Percentiles rank a stretch among this genome's conserved stretches.
phyloP scores from a whole-genome alignment of 371 early-diverging fungal species.

The Zychaea mexicana region DNA sequence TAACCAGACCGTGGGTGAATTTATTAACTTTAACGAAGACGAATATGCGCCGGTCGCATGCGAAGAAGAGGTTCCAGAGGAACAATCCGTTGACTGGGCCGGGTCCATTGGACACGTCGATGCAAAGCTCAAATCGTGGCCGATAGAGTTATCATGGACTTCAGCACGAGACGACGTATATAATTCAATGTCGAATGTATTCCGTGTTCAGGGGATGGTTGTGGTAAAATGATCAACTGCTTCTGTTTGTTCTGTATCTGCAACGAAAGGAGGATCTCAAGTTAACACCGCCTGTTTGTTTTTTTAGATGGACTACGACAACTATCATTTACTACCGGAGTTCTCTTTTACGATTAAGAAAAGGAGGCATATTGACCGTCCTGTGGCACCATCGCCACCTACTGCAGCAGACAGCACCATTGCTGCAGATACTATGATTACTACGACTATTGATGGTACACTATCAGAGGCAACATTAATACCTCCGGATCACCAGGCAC shows the following conservation, averaged over 20 bases:
- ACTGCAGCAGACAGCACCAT: not conserved
- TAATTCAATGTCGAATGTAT: conserved; percentile 9
- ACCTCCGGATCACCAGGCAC: not conserved
- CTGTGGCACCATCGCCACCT: conserved; percentile 1
- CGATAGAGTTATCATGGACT: conserved; percentile 37
- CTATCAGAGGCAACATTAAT: conserved; percentile 3
- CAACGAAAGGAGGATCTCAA: no score
- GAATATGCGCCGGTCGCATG: conserved; percentile 44
- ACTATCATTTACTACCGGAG: conserved; percentile 46
- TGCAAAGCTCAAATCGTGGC: conserved; percentile 42
- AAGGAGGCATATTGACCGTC: not conserved
- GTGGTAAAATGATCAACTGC: no score
- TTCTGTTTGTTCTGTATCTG: not conserved
- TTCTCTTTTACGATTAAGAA: conserved; percentile 31
- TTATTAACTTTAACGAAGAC: conserved; percentile 32
- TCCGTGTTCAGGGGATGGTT: conserved; percentile 46
- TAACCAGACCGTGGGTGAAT: conserved; percentile 43
- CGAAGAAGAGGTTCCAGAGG: conserved; percentile 32
- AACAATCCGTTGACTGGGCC: conserved; percentile 20
- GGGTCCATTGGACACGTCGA: conserved; percentile 47
- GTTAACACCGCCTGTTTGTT: no score
- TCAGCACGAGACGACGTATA: conserved; percentile 14
- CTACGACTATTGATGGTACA: not conserved
- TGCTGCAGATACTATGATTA: no score
- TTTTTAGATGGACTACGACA: conserved; percentile 54